These are phyloP conservation scores for Raphanus hybrid DNA, from an alignment of 441 rosid genomes.

Conservation along the genomic window DNA sequence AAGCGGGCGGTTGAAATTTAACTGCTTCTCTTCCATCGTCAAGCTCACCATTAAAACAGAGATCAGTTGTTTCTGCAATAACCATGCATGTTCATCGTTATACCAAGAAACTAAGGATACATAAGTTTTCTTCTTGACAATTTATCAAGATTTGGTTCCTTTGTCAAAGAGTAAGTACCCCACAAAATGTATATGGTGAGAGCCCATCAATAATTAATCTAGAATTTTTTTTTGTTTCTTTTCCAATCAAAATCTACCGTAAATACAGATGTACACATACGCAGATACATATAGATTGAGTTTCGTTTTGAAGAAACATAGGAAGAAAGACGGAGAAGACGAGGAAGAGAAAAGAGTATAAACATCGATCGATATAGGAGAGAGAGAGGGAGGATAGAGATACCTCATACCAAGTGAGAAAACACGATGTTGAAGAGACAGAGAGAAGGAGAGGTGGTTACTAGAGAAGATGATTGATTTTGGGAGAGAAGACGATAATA, in stretches of 20 bases:
- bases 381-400: slow-evolving; percentile 12
- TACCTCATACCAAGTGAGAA: slow-evolving; percentile 28
- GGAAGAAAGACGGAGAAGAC: not conserved
- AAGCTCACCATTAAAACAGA: slow-evolving; percentile 42
- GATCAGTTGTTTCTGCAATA: slow-evolving; percentile 41
- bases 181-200: not conserved
- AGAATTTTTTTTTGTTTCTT: not conserved
- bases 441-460: not conserved
- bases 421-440: slow-evolving; percentile 34
- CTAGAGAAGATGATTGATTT: slow-evolving; percentile 2
- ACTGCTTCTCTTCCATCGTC: slow-evolving; percentile 70
- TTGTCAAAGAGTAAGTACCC: not conserved
- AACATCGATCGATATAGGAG: not conserved
- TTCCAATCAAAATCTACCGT: slow-evolving; percentile 1
- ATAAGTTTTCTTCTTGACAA: not conserved
- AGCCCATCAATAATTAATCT: not conserved
- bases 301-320: not conserved
- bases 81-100: slow-evolving; percentile 2
- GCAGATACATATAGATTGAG: not conserved
- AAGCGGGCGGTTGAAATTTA: slow-evolving; percentile 78
- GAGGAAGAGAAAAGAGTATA: not conserved
- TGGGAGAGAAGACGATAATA: slow-evolving; percentile 7
- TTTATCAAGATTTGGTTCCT: not conserved
- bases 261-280: not conserved
- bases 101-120: no score